Evolutionary conservation across 2,329 filamentous ascomycete species (phyloP), one percentile per base, ranked within the genome.

Genomic region (Stemphylium vesicarium): DNA sequence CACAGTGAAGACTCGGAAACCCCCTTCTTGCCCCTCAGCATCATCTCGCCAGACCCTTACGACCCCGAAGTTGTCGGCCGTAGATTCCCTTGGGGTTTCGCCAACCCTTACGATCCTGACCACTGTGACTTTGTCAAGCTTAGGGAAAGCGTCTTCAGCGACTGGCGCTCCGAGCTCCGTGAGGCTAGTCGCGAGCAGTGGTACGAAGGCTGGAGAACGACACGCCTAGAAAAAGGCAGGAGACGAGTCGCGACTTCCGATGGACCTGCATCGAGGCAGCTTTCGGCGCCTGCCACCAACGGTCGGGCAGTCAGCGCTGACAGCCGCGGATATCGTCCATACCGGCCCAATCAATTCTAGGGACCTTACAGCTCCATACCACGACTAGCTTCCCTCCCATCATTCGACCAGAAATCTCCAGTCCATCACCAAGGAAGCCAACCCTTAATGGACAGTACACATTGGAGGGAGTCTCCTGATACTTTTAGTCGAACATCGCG

Each of bases 81-180:
- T 56, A 88, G 89, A 62, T 99, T 98, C 74, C 91, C 95, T 0
- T 99, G 95, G 95, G 95, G 95, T 6, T 96, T 97, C 66, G 95
- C 95, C 4, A 92, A 98, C 71, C 95, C 95, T 0, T 93, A 95
- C 80, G 88, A 98, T 69, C 83, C 88, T 26, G 86, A 90, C 66
- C 95, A 99, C 78, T 99, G 95, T 78, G 95, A 99, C 77, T 99
- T 97, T 75, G 82, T 90, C 51, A 88, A 89, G 59, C 84, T 99
- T 64, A 95, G 95, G 78, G 93, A 98, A 56, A 88, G 89, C 7
- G 90, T 99, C 29, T 99, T 99, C 75, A 87, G 82, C 62, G 94
- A 98, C 71, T 99, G 95, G 95, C 89, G 94, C 45, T 85, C 85
- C 38, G 95, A 99, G 73, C 82, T 99, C 56, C 89, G 94, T 57